These are phyloP conservation scores for Trichoderma atroviride DNA, from an alignment of 2,329 filamentous ascomycete species.

Conservation along the genomic window DNA sequence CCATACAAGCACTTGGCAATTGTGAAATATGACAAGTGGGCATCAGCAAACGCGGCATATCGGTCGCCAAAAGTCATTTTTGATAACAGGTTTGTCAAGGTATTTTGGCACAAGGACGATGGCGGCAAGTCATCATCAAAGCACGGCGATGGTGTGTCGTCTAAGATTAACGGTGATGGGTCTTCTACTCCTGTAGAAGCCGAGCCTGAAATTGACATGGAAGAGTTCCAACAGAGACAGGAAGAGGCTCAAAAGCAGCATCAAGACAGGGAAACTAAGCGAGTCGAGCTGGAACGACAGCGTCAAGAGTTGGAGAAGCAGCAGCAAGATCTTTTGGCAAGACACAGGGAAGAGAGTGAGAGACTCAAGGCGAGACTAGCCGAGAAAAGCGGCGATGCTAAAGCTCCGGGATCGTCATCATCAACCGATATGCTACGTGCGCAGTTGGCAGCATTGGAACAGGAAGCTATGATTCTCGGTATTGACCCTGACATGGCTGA, in stretches of 20 bases:
- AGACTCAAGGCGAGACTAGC: conserved; percentile 61
- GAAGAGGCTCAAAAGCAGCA: conserved; percentile 71
- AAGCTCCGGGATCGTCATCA: conserved; percentile 7
- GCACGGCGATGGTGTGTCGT: conserved; percentile 35
- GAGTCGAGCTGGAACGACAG: conserved; percentile 63
- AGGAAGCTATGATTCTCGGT: conserved; percentile 70
- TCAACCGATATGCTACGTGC: conserved; percentile 68
- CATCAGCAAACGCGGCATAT: conserved; percentile 69
- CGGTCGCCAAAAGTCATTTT: conserved; percentile 79
- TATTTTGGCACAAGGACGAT: conserved; percentile 72
- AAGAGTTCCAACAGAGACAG: conserved; percentile 69
- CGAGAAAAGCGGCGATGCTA: conserved; percentile 36
- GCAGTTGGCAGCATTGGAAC: conserved; percentile 72
- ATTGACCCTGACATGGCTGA: conserved; percentile 60
- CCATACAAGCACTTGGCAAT: conserved; percentile 68
- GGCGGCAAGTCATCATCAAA: conserved; percentile 38
- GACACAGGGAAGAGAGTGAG: conserved; percentile 67
- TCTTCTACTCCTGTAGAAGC: conserved; percentile 30
- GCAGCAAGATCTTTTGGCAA: conserved; percentile 62
- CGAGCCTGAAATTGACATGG: conserved; percentile 65
- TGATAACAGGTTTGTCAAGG: conserved; percentile 83
- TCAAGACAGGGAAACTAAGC: conserved; percentile 65
- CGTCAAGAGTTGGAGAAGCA: conserved; percentile 67
- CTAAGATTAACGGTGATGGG: conserved; percentile 26
- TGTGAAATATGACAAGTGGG: conserved; percentile 69